Percentiles rank a stretch among this genome's conserved stretches.
phyloP scores from a whole-genome alignment of 768 basidiomycete genomes.

The Pleurotus platypus region DNA sequence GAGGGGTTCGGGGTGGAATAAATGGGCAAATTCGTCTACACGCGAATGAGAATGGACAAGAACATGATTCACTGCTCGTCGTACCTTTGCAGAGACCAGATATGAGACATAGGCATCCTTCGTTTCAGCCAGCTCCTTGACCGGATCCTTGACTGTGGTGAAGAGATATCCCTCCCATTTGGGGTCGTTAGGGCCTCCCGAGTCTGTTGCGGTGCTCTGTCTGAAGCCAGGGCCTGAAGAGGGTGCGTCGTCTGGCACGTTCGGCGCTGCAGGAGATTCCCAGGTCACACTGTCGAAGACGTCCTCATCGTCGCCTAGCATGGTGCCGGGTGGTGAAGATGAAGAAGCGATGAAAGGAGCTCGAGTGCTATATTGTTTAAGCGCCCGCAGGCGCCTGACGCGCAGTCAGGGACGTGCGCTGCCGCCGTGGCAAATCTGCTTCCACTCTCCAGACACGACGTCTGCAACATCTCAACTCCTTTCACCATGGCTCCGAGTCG shows the following conservation, averaged over 20 bases:
- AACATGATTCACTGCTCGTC: conserved; percentile 11
- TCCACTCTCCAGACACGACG: background rate
- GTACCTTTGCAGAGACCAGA: conserved; percentile 82
- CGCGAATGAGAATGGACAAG: conserved; percentile 9
- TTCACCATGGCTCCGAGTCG: conserved; percentile 5
- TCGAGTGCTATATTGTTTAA: background rate
- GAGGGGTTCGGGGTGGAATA: conserved; percentile 76
- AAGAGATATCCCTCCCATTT: conserved; percentile 90
- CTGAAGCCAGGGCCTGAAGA: conserved; percentile 73
- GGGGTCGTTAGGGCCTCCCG: conserved; percentile 74
- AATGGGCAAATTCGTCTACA: conserved; percentile 85
- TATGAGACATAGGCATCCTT: conserved; percentile 98
- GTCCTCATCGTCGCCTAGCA: conserved; percentile 86
- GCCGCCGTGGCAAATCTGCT: background rate
- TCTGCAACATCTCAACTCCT: conserved; percentile 1
- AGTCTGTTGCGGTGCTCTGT: conserved; percentile 65
- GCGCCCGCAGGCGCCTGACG: background rate
- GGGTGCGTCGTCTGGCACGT: conserved; percentile 31
- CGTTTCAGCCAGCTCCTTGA: conserved; percentile 94
- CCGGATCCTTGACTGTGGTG: conserved; percentile 84
- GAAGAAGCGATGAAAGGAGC: background rate
- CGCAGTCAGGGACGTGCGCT: background rate
- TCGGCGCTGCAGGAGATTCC: conserved; percentile 68
- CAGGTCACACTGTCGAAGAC: conserved; percentile 91
- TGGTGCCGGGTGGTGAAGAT: conserved; percentile 25